phyloP scores from a whole-genome alignment of 164 flowering plant species.

The Tetrastigma voinierianum region DNA sequence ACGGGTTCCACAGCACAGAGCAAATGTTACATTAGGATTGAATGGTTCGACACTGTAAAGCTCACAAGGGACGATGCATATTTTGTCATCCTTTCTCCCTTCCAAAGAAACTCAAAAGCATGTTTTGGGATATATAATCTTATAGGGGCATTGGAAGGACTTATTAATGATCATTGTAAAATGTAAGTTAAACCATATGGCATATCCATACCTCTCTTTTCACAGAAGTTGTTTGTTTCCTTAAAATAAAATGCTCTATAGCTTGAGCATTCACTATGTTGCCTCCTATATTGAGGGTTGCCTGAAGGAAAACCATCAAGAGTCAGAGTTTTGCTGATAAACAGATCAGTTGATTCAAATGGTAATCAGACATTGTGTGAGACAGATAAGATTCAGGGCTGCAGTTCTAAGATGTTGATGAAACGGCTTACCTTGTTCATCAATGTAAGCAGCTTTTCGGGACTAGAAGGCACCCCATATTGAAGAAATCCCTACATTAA shows the following conservation, averaged over 20 bases:
- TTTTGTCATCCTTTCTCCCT: conserved; percentile 42
- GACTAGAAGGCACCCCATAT: conserved; percentile 68
- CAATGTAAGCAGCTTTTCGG: conserved; percentile 52
- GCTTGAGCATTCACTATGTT: conserved; percentile 67
- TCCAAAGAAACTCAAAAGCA: conserved; percentile 19
- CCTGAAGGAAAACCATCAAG: conserved; percentile 36
- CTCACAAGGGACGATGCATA: conserved; percentile 34
- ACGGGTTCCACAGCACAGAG: conserved; percentile 78
- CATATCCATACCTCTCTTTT: conserved; percentile 57
- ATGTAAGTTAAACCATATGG: too few relatives aligned
- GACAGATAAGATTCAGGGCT: neutral
- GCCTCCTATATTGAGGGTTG: conserved; percentile 80
- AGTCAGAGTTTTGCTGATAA: neutral
- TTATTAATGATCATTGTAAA: neutral
- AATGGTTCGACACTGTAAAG: conserved; percentile 64
- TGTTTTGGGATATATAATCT: neutral
- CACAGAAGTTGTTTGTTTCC: conserved; percentile 40
- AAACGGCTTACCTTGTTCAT: conserved; percentile 64
- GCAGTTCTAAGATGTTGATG: neutral
- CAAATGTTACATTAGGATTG: conserved; percentile 79
- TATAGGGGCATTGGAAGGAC: neutral
- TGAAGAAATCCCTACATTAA: conserved; percentile 74
- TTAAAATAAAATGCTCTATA: conserved; percentile 76
- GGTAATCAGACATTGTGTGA: neutral
- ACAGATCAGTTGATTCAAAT: neutral